phyloP scores from a whole-genome alignment of 352 stramenopile genomes.

The Phytophthora tentaculata region DNA sequence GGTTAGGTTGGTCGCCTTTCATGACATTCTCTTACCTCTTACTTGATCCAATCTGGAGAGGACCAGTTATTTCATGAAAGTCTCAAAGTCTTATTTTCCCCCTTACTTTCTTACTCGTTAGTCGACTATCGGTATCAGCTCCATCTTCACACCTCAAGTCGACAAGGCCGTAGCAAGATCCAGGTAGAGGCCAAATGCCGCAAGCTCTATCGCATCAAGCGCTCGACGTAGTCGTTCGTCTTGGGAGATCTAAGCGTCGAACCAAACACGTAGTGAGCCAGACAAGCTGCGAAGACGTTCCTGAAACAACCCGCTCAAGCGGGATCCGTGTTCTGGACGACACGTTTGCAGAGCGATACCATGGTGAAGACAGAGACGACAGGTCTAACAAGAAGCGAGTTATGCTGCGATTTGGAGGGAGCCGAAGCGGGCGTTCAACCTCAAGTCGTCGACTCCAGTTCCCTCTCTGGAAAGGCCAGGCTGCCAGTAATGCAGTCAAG shows the following conservation, averaged over 20 bases:
- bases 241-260: conserved; percentile 17
- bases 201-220: too few relatives aligned
- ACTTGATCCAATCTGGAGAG: not conserved
- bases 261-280: conserved; percentile 2
- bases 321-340: conserved; percentile 12
- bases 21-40: conserved; percentile 14
- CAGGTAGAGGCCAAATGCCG: not conserved
- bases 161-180: not conserved
- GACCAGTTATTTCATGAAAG: too few relatives aligned
- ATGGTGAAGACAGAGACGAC: not conserved
- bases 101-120: conserved; percentile 15
- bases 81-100: conserved; percentile 18
- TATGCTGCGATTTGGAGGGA: conserved; percentile 7
- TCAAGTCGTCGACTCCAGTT: conserved; percentile 22
- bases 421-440: conserved; percentile 1
- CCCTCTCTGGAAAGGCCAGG: conserved; percentile 21
- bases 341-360: conserved; percentile 12
- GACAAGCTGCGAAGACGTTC: conserved; percentile 15
- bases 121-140: not conserved
- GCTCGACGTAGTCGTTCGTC: conserved; percentile 1
- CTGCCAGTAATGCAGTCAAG: conserved; percentile 9
- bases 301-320: not conserved
- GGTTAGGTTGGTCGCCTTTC: conserved; percentile 7
- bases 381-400: not conserved
- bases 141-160: conserved; percentile 5